Base-by-base conservation (phyloP, 345 rosid genomes). In the Heritiera littoralis region DNA sequence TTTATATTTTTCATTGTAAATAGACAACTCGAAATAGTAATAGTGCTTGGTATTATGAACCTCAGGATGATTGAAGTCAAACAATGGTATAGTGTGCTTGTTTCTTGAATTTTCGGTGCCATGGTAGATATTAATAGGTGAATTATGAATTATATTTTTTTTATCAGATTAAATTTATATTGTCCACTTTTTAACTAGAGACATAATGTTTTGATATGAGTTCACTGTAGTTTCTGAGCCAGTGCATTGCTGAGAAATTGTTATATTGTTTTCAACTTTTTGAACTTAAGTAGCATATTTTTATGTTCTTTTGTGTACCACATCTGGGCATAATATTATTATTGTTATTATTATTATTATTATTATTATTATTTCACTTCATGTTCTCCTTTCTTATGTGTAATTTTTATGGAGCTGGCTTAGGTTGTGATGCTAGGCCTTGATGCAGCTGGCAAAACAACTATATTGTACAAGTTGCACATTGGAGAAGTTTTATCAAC, bases 371-470 rank as follows among this genome's bases (percentile, higher is more conserved):
- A 17, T 40, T 58, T 35, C 12, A 28, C 54, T 35, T 56, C 66
- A 32, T 72, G 52, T 77, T 51, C 28, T 46, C 20, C 76, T 28
- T 51, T 41, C 43, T 72, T 12, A 4, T 77, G 52, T 82, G 60
- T 71, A 54, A 48, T 60, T 83, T 61, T 20, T 51, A 80, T 82
- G 78, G 83, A 59, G 75, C 32, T 86, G 81, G 77, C 59, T 43
- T 84, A 96, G 99, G 99, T 96, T 59, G 99, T 96, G 84, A 96
- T 96, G 99, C 87, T 96, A 69, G 99, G 99, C 23, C 86, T 96
- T 67, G 99, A 96, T 84, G 98, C 98, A 30, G 98, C 98, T 80
- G 99, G 99, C 17, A 96, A 96, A 86, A 96, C 99, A 45, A 96
- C 98, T 5, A 90, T 94, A 82, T 90, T 96, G 30, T 96, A 96